Percentiles rank a stretch among this genome's conserved stretches.
These are phyloP conservation scores for Dictyostelium brefeldianum DNA, from an alignment of 78 protist genomes.

Conservation along the genomic window DNA sequence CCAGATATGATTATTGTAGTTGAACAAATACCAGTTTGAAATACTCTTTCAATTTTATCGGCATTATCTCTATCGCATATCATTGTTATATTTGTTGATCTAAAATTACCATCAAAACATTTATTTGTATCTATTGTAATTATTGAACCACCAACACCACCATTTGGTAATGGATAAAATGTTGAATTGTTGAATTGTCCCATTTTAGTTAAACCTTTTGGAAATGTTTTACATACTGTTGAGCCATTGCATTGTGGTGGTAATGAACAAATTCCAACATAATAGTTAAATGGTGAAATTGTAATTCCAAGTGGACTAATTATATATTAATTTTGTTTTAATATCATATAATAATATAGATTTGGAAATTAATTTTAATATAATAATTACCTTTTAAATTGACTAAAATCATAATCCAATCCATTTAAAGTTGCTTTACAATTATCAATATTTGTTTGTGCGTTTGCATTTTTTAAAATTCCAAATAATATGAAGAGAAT, in stretches of 20 bases:
- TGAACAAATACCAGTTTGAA: background rate
- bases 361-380: background rate
- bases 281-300: background rate
- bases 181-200: background rate
- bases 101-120: background rate
- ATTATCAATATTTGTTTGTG: background rate
- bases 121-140: background rate
- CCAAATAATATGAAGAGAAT: background rate
- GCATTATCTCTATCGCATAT: background rate
- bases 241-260: background rate
- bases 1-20: background rate
- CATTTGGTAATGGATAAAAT: slow-evolving; percentile 1
- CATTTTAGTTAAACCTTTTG: background rate
- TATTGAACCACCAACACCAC: background rate
- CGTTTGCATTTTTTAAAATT: background rate
- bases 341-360: no score
- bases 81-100: slow-evolving; percentile 4
- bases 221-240: background rate
- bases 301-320: background rate
- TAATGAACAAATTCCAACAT: background rate
- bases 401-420: background rate
- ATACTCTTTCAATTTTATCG: background rate
- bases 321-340: no score
- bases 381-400: background rate
- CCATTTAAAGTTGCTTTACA: slow-evolving; percentile 7